A percentile compares a stretch with the other conserved stretches of the same genome.
Evolutionary conservation across 2,329 filamentous ascomycete genomes (phyloP).

Genomic region (Phialemonium atrogriseum): DNA sequence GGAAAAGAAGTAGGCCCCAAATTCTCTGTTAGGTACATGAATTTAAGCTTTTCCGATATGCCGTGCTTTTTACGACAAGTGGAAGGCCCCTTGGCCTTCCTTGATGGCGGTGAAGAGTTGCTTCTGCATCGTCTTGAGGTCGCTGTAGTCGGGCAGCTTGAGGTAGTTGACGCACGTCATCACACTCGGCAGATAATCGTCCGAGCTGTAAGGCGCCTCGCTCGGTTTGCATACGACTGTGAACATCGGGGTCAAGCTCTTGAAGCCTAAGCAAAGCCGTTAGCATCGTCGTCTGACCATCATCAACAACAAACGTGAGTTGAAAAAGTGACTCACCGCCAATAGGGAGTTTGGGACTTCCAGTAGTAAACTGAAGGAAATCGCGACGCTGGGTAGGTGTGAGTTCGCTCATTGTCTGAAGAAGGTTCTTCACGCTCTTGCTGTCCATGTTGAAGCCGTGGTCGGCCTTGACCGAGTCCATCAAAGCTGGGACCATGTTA

Average conservation of each 20-base stretch:
- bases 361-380: conserved; percentile 95
- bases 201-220: conserved; percentile 84
- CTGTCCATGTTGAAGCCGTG: conserved; percentile 99
- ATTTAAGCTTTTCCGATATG: too few species aligned
- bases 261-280: conserved; percentile 63
- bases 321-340: conserved; percentile 58
- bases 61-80: conserved; percentile 64
- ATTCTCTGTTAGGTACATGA: too few species aligned
- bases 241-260: conserved; percentile 94
- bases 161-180: conserved; percentile 99
- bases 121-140: conserved; percentile 64
- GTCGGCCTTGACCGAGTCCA: conserved; percentile 97
- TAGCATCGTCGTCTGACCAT: conserved; percentile 16
- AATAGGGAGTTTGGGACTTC: conserved; percentile 95
- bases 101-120: conserved; percentile 79
- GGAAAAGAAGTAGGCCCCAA: too few species aligned
- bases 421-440: conserved; percentile 83
- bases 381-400: conserved; percentile 68
- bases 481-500: conserved; percentile 55
- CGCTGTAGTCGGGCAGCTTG: conserved; percentile 91
- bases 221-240: conserved; percentile 99
- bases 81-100: conserved; percentile 96
- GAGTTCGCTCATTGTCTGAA: conserved; percentile 92
- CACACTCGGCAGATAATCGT: conserved; percentile 97
- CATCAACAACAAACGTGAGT: conserved; percentile 3